Conservation (phyloP, 1,139 yeast species). For the Saccharomyces hybrid region DNA sequence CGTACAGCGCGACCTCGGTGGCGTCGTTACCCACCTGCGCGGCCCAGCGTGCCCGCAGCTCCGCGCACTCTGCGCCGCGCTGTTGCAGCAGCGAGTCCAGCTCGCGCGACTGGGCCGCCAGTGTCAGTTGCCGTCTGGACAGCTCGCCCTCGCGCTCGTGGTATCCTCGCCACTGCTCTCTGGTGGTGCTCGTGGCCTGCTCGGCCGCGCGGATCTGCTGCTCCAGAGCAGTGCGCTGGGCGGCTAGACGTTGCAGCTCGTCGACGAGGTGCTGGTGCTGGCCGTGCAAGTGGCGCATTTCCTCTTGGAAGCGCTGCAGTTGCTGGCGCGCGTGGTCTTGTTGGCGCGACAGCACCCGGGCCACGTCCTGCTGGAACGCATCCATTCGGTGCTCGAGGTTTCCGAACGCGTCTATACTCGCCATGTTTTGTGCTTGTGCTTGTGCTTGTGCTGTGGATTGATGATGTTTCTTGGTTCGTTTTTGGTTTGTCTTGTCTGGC, state of each 20-base stretch:
- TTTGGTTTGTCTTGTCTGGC: too few relatives aligned
- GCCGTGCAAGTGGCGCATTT: neutral
- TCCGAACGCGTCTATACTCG: neutral
- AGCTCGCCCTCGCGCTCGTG: neutral
- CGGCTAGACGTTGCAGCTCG: neutral
- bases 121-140: neutral
- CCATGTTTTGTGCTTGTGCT: neutral
- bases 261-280: neutral
- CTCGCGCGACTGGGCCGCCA: neutral
- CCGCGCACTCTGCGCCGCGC: neutral
- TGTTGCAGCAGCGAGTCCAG: neutral
- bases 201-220: neutral
- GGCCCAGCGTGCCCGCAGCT: neutral
- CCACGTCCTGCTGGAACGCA: neutral
- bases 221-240: neutral
- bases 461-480: too few relatives aligned
- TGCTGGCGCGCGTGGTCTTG: neutral
- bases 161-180: neutral
- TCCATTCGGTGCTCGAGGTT: conserved; percentile 1
- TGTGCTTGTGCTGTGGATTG: neutral
- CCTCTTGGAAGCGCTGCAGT: neutral
- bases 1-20: neutral
- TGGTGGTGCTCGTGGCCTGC: neutral
- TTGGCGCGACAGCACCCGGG: neutral
- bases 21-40: neutral